Conservation (phyloP, 106 monocot genomes). For the Allium cepa region DNA sequence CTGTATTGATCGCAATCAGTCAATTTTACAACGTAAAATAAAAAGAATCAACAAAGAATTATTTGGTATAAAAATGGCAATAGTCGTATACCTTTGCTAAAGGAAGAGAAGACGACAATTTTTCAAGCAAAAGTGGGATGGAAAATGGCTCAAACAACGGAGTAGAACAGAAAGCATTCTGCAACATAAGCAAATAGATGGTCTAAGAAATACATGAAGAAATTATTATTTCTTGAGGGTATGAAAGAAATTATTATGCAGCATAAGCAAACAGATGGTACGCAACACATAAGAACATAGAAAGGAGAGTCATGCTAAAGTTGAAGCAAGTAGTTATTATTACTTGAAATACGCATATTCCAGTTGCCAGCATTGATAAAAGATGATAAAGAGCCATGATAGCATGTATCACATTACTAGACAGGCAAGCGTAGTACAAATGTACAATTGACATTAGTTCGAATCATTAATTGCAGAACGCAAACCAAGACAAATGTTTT, state of each 20-base stretch:
- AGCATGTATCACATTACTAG: background rate
- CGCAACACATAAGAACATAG: background rate
- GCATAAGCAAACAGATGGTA: no score
- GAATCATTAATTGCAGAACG: background rate
- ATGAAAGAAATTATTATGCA: background rate
- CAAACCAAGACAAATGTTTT: no score
- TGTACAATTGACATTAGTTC: background rate
- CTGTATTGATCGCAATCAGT: slow-evolving; percentile 33
- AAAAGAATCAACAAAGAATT: background rate
- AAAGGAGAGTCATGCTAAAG: background rate
- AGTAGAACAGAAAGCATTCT: slow-evolving; percentile 77
- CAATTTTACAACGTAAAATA: slow-evolving; percentile 1
- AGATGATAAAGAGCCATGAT: background rate
- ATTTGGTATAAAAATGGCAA: background rate
- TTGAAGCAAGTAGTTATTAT: background rate
- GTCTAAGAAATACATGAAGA: background rate
- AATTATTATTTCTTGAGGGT: background rate
- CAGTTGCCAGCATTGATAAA: background rate
- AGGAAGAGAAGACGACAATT: slow-evolving; percentile 84
- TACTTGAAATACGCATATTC: no score
- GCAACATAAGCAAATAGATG: slow-evolving; percentile 14
- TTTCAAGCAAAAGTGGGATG: slow-evolving; percentile 85
- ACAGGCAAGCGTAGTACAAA: background rate
- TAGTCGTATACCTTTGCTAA: slow-evolving; percentile 61
- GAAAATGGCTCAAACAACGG: slow-evolving; percentile 79